Base-by-base conservation (phyloP, 805 yeast genomes). In the Yarrowia osloensis region DNA sequence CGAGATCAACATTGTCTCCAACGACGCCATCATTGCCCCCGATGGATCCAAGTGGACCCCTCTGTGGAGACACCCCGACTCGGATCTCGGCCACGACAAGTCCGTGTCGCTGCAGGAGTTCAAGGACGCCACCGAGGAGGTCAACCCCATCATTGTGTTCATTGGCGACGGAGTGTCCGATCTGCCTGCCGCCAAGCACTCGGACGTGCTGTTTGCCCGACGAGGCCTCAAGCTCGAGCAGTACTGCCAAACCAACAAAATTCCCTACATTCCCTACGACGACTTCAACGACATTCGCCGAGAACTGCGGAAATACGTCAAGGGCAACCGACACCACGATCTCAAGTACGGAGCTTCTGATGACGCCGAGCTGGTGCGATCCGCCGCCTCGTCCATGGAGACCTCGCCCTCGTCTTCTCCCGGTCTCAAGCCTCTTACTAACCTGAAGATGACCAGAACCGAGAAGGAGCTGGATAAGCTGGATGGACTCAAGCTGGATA, bases 121-220 rank as follows among this genome's bases (percentile, higher is more conserved):
- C 74, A 72, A 76, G 33, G 69, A 70, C 44, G 70, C 73, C 11
- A 68, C 71, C 21, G 59, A 33, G 11, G 67, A 67, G 33, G 66
- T 46, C 22, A 50, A 61, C 52, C 71, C 72, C 13, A 44, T 68
- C 47, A 72, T 85, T 31, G 76, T 76, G 13, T 85, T 86, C 35
- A 78, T 86, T 68, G 88, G 89, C 11, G 83, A 85, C 44, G 89
- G 89, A 5, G 82, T 85, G 31, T 80, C 81, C n/a, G 82, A 80
- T 66, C 72, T 80, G 33, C 80, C 82, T 11, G 82, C 82, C 13
- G 82, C 82, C 4, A 72, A 77, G 24, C 79, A 79, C 70, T 81
- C 82, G 7, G 82, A 80, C 62, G 77, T 80, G 44, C 71, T 80
- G 65, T 80, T 80, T 71, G 82, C 82, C 28, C 78, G 82, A 67